Percentiles rank a stretch among this genome's conserved stretches.
Conservation (phyloP, 306 rosid species). For the Cucumis melo region DNA sequence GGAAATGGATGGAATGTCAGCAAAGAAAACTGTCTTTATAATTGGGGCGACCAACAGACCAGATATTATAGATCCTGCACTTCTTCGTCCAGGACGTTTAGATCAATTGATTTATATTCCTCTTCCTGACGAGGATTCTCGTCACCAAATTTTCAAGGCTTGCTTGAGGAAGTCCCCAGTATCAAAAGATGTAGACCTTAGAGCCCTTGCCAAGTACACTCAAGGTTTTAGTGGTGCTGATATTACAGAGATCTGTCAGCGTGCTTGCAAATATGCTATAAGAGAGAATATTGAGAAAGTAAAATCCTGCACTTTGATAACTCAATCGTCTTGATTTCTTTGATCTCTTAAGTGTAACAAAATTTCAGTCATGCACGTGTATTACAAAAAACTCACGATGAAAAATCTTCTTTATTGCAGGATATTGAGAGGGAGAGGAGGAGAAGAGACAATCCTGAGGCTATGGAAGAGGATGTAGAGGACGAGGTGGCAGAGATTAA, state of each 20-base stretch:
- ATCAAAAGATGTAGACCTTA: slow-evolving; percentile 15
- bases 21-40: slow-evolving; percentile 22
- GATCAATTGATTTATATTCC: slow-evolving; percentile 24
- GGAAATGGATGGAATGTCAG: slow-evolving; percentile 20
- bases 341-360: neutral
- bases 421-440: slow-evolving; percentile 19
- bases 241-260: slow-evolving; percentile 22
- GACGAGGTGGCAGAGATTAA: slow-evolving; percentile 16
- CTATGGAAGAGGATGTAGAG: slow-evolving; percentile 19
- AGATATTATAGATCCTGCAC: slow-evolving; percentile 36
- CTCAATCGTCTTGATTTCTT: neutral
- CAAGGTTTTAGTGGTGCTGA: slow-evolving; percentile 21
- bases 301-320: neutral
- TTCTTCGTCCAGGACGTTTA: slow-evolving; percentile 35
- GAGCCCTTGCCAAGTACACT: slow-evolving; percentile 18
- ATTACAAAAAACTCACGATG: neutral
- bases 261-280: slow-evolving; percentile 24
- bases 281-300: slow-evolving; percentile 18
- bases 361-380: neutral
- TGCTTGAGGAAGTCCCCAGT: slow-evolving; percentile 23
- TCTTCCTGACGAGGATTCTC: slow-evolving; percentile 21
- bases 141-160: slow-evolving; percentile 17
- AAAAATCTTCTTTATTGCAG: neutral
- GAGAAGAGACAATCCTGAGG: slow-evolving; percentile 11
- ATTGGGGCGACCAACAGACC: slow-evolving; percentile 37